phyloP scores from a whole-genome alignment of 441 rosid genomes.

The Syzygium syzygioides region DNA sequence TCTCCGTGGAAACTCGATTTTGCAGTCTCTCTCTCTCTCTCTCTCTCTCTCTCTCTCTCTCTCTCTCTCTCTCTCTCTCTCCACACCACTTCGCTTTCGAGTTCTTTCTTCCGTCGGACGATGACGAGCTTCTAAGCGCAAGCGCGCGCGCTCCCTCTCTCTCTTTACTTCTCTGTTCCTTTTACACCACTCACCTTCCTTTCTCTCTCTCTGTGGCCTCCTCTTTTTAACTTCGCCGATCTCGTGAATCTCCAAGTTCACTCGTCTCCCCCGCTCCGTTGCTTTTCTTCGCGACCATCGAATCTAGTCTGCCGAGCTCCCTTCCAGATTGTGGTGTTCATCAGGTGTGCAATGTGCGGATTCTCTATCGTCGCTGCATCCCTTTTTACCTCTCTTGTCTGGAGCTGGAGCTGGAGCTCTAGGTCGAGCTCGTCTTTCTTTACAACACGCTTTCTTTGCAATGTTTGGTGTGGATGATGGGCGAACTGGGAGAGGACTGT shows the following conservation, averaged over 20 bases:
- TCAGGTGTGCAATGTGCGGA: background rate
- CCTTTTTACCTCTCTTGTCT: conserved; percentile 2
- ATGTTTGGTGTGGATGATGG: too few species aligned
- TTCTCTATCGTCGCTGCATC: conserved; percentile 12
- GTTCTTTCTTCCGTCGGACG: background rate
- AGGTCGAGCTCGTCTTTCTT: background rate
- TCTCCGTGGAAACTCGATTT: background rate
- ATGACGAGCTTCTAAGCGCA: background rate
- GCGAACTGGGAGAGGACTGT: too few species aligned
- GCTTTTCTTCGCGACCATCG: conserved; percentile 16
- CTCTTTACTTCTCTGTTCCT: background rate
- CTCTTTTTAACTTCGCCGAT: conserved; percentile 2
- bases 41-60: too few species aligned
- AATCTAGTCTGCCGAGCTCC: background rate
- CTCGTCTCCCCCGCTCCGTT: conserved; percentile 5
- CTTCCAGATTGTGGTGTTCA: background rate
- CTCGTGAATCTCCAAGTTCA: conserved; percentile 11
- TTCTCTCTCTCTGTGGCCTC: background rate
- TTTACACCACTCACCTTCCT: background rate
- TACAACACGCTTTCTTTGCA: background rate
- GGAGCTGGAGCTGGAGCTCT: background rate
- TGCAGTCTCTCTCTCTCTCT: background rate
- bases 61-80: background rate
- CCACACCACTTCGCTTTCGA: background rate
- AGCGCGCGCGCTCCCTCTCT: background rate